Percentiles rank a stretch among this genome's conserved stretches.
phyloP scores from a whole-genome alignment of 1,139 yeast genomes.

The Hemisphaericaspora subhashii region DNA sequence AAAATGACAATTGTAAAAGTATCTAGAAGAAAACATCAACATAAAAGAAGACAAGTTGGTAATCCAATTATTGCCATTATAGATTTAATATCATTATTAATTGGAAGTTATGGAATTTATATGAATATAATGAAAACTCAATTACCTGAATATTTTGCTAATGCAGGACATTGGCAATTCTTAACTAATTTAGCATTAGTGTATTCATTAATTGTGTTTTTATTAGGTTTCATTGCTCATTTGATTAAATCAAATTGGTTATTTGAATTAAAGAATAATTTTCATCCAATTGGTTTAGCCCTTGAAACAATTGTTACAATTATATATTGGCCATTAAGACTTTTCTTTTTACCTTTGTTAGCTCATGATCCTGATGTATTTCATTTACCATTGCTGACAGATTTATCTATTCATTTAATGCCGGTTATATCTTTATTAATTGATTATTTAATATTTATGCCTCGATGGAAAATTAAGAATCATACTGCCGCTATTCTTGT shows the following conservation, averaged over 20 bases:
- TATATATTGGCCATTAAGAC: constrained; percentile 66
- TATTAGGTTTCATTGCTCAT: constrained; percentile 43
- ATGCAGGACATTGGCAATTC: constrained; percentile 69
- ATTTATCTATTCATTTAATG: constrained; percentile 57
- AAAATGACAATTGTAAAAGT: too few relatives aligned
- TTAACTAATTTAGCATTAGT: constrained; percentile 60
- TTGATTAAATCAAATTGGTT: constrained; percentile 21
- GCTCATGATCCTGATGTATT: constrained; percentile 31
- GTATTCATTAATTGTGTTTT: constrained; percentile 46
- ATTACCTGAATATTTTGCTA: constrained; percentile 45
- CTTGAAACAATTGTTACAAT: constrained; percentile 58
- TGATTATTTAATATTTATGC: constrained; percentile 59
- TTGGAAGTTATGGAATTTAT: constrained; percentile 34
- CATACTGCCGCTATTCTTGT: constrained; percentile 43
- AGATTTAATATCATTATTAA: constrained; percentile 26
- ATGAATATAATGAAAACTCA: constrained; percentile 16
- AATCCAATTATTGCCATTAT: constrained; percentile 27
- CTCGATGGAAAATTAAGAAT: constrained; percentile 40
- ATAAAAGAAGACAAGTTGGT: constrained; percentile 30
- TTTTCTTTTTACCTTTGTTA: constrained; percentile 47
- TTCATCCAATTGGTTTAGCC: constrained; percentile 55
- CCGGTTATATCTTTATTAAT: constrained; percentile 52
- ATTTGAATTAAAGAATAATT: constrained; percentile 32
- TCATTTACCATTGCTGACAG: constrained; percentile 48
- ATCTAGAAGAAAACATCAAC: constrained; percentile 8